Base-by-base conservation (phyloP, 768 basidiomycete genomes). In the Cystobasidium onofrii region DNA sequence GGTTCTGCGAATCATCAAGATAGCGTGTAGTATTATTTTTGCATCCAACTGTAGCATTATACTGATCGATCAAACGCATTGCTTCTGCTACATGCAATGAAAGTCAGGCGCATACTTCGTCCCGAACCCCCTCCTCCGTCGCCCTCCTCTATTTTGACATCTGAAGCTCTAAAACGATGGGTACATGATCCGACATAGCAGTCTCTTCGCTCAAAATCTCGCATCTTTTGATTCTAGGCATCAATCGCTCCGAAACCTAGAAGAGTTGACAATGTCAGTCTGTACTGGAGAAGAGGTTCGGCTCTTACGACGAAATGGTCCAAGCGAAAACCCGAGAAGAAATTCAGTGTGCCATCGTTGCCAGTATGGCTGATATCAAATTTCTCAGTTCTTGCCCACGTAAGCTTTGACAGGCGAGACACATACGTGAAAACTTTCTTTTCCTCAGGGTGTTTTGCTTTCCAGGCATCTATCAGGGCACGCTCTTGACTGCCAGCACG, bases 401-500 rank as follows among this genome's bases (percentile, higher is more conserved):
- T 27, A 29, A 7, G 44, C 10, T 46, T 52, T 2, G 25, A 54
- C 10, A 9, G 9, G 27, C 10, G 12, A 27, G 3, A 7, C 13
- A 52, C 69, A 13, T 31, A 60, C 69, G 69, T 71, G 39, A 71
- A 71, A 54, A 71, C 55, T 31, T 71, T 71, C 29, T 55, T 71
- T 20, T 71, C 55, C 27, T 33, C 33, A 3, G 69, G 69, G 27
- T 71, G 69, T 27, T 27, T 33, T 6, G 52, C 27, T 36, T 54
- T 13, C 69, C 69, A 71, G 17, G 61, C 69, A 27, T 71, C 69
- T 3, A 71, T 27, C 18, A 71, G 33, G 10, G 69, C 33, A 9
- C 41, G 36, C 39, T 60, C 69, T 52, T 25, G n/a, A 18, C 65
- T 60, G 25, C 27, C 31, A 7, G 50, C 1, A 4, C 25, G 23